A percentile compares a stretch with the other conserved stretches of the same genome.
These are phyloP conservation scores for Epichloe festucae DNA, from an alignment of 2,329 filamentous ascomycete species.

Conservation along the genomic window DNA sequence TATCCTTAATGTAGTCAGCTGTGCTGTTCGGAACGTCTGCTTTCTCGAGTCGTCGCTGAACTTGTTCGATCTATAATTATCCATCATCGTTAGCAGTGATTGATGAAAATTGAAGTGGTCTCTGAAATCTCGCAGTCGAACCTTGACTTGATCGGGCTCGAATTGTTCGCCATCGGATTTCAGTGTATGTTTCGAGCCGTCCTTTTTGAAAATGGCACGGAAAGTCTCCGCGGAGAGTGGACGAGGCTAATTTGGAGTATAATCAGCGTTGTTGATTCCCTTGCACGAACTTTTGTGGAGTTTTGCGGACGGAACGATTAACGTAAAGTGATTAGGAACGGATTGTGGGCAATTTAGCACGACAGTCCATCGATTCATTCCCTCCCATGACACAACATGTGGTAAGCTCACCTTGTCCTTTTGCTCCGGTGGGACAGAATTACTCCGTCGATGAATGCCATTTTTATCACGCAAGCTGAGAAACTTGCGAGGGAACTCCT, in stretches of 20 bases:
- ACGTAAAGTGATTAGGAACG: background rate
- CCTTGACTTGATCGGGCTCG: constrained; percentile 23
- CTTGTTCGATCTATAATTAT: constrained; percentile 27
- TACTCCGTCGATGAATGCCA: constrained; percentile 38
- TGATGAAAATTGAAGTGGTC: background rate
- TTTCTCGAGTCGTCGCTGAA: constrained; percentile 27
- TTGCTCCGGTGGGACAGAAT: constrained; percentile 38
- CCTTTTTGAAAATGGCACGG: constrained; percentile 52
- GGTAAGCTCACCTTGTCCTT: constrained; percentile 32
- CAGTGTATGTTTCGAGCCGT: constrained; percentile 37
- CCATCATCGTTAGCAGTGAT: background rate
- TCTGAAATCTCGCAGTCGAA: background rate
- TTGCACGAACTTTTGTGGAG: background rate
- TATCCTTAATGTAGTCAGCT: constrained; percentile 44
- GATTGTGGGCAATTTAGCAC: background rate
- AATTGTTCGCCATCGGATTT: constrained; percentile 22
- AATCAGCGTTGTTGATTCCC: background rate
- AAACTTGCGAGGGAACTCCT: constrained; percentile 48
- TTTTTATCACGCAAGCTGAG: constrained; percentile 58
- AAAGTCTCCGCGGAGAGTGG: constrained; percentile 44
- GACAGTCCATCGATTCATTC: background rate
- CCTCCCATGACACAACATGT: background rate
- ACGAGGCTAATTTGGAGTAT: constrained; percentile 26
- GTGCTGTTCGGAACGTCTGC: constrained; percentile 32
- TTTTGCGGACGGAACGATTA: background rate